These are phyloP conservation scores for Tricholoma flavovirens DNA, from an alignment of 768 basidiomycete species.

Conservation along the genomic window DNA sequence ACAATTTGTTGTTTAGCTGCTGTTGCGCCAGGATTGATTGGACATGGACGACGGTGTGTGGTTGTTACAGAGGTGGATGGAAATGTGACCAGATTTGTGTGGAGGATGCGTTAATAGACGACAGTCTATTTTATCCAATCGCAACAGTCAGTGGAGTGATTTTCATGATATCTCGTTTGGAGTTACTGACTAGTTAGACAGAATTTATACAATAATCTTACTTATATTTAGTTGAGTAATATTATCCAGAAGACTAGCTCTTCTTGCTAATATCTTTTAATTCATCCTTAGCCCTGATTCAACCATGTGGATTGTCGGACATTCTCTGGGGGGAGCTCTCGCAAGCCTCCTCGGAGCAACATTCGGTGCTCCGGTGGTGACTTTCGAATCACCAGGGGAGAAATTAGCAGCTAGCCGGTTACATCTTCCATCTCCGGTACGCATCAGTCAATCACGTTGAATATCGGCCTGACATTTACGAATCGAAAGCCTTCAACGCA, in stretches of 20 bases:
- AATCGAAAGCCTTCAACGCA: slow-evolving; percentile 55
- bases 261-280: neutral
- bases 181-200: slow-evolving; percentile 23
- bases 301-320: slow-evolving; percentile 83
- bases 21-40: slow-evolving; percentile 92
- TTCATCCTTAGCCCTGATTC: slow-evolving; percentile 51
- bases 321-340: slow-evolving; percentile 68
- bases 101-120: slow-evolving; percentile 66
- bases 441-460: neutral
- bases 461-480: neutral
- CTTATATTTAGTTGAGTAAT: slow-evolving; percentile 67
- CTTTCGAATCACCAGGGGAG: slow-evolving; percentile 90
- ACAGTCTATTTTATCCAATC: slow-evolving; percentile 85
- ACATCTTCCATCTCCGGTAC: slow-evolving; percentile 80
- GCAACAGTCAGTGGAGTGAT: slow-evolving; percentile 59
- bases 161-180: slow-evolving; percentile 1
- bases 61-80: slow-evolving; percentile 75
- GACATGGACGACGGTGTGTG: slow-evolving; percentile 93
- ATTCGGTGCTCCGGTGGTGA: slow-evolving; percentile 82
- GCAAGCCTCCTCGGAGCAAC: slow-evolving; percentile 82
- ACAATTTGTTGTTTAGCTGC: slow-evolving; percentile 89
- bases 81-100: slow-evolving; percentile 80
- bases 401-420: slow-evolving; percentile 70
- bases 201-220: slow-evolving; percentile 93
- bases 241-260: neutral